Percentiles rank a stretch among this genome's conserved stretches.
phyloP scores from a whole-genome alignment of 768 basidiomycete genomes.

The Lentinula raphanica region DNA sequence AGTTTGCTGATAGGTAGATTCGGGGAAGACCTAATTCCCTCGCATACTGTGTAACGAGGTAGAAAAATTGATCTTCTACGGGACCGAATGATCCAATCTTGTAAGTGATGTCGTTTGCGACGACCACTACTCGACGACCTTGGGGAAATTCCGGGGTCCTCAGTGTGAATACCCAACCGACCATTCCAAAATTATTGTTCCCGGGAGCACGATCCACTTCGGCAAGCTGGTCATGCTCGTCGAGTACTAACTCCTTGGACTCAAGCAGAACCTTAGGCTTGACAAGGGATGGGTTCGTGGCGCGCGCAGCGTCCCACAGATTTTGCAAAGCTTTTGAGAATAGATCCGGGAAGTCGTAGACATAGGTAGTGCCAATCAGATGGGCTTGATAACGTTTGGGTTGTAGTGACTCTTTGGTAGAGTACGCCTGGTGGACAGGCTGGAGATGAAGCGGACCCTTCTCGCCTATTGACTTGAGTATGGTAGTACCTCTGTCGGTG shows the following conservation, averaged over 20 bases:
- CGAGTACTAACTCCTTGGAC: conserved; percentile 87
- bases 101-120: conserved; percentile 98
- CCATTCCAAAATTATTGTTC: conserved; percentile 95
- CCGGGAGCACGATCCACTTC: conserved; percentile 92
- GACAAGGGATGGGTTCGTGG: conserved; percentile 57
- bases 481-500: conserved; percentile 91
- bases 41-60: conserved; percentile 89
- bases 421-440: conserved; percentile 88
- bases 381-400: conserved; percentile 99
- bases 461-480: conserved; percentile 96
- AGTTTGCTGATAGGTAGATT: conserved; percentile 98
- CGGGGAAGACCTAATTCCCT: conserved; percentile 85
- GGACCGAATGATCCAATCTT: conserved; percentile 99
- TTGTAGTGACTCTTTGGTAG: conserved; percentile 96
- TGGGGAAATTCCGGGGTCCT: conserved; percentile 87
- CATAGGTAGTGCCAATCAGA: conserved; percentile 96
- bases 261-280: conserved; percentile 76
- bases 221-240: conserved; percentile 85
- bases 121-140: conserved; percentile 82
- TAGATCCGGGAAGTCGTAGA: conserved; percentile 98
- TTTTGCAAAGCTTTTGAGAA: conserved; percentile 96
- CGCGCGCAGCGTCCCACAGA: conserved; percentile 76
- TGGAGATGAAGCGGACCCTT: conserved; percentile 96
- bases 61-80: conserved; percentile 93
- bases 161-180: conserved; percentile 93